Conservation (phyloP, 2,329 filamentous ascomycete genomes). For the Monilinia vaccinii-corymbosi region DNA sequence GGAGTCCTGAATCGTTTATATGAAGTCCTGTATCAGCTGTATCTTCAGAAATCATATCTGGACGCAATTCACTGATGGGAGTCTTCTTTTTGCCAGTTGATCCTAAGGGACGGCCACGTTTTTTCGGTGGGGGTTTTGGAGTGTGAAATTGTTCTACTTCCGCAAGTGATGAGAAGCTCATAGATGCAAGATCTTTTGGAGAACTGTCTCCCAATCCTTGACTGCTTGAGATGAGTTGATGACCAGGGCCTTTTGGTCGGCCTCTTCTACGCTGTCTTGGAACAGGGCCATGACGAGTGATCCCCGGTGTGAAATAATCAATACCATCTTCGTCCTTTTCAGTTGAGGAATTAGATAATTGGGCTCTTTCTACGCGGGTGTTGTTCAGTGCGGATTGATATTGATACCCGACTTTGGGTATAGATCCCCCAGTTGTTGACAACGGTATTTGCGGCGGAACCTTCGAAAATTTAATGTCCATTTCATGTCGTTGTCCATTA, state of each 20-base stretch:
- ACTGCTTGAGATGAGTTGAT: background rate
- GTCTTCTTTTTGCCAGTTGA: background rate
- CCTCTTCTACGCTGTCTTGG: background rate
- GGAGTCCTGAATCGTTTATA: conserved; percentile 1
- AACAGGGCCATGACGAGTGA: background rate
- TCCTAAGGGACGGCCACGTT: conserved; percentile 9
- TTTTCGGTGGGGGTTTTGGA: background rate
- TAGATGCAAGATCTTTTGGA: background rate
- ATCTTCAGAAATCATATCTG: background rate
- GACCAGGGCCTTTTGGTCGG: background rate
- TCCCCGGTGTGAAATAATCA: background rate
- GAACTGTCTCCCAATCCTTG: background rate
- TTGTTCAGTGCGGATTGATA: background rate
- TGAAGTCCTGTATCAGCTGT: background rate
- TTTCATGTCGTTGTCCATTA: background rate
- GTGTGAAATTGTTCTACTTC: conserved; percentile 1
- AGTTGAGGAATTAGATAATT: background rate
- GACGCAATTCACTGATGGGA: background rate
- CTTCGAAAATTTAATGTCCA: background rate
- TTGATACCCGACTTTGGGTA: background rate
- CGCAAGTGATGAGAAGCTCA: background rate
- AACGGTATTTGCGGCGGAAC: background rate
- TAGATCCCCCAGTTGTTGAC: background rate
- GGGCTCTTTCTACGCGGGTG: background rate
- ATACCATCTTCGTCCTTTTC: background rate